Percentiles rank a stretch among this genome's conserved stretches.
phyloP scores from a whole-genome alignment of 176 grass and related monocot species.

The Elaeis guineensis region DNA sequence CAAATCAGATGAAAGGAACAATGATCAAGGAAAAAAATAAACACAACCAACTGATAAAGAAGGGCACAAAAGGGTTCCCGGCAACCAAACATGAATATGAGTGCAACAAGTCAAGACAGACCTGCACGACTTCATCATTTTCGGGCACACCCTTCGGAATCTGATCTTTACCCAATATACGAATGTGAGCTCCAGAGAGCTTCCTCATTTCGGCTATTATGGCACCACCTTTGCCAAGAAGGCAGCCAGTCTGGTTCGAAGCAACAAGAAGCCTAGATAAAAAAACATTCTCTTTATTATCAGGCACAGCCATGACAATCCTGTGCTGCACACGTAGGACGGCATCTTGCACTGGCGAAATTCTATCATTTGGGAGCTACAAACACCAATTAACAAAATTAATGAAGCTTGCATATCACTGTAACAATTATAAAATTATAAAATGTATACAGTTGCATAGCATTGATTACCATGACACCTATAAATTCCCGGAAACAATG shows the following conservation, averaged over 20 bases:
- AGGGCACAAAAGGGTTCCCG: background rate
- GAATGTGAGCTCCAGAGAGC: slow-evolving; percentile 70
- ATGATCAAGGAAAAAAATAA: no score
- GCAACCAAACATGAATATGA: background rate
- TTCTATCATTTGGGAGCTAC: slow-evolving; percentile 70
- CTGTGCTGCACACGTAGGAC: slow-evolving; percentile 74
- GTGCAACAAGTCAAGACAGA: slow-evolving; percentile 14
- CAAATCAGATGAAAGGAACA: background rate
- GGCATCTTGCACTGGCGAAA: slow-evolving; percentile 83
- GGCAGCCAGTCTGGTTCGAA: slow-evolving; percentile 77
- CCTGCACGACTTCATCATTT: slow-evolving; percentile 81
- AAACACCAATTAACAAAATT: background rate
- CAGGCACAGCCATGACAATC: slow-evolving; percentile 36
- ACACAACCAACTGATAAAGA: no score
- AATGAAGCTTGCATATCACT: no score
- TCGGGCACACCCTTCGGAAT: slow-evolving; percentile 53
- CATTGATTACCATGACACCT: no score
- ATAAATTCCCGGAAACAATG: no score
- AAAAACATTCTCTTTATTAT: slow-evolving; percentile 38
- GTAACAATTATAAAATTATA: no score
- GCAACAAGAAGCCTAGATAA: slow-evolving; percentile 54
- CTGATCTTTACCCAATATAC: slow-evolving; percentile 71
- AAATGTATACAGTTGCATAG: no score
- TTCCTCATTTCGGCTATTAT: slow-evolving; percentile 97
- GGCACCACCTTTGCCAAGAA: slow-evolving; percentile 84